Evolutionary conservation across 805 yeast genomes (phyloP).

Genomic region (Metschnikowia drakensbergensis): DNA sequence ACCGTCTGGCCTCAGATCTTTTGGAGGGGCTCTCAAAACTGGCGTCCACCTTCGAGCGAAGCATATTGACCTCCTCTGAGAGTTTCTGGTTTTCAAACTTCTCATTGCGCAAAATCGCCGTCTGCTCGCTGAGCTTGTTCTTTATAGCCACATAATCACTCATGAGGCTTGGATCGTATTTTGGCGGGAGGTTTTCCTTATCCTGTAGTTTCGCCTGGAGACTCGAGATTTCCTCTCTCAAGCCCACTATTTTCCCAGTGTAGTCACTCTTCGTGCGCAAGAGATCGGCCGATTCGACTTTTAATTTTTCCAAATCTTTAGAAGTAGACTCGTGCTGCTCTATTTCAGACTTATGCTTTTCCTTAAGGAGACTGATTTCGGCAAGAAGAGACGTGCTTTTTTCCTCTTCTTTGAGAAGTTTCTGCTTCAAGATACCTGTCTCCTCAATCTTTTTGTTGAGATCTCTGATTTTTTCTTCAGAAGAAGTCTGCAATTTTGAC

Average conservation of each 20-base stretch:
- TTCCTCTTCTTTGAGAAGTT: conserved; percentile 4
- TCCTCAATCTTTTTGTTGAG: not conserved
- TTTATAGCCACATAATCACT: conserved; percentile 48
- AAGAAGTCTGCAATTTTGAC: not conserved
- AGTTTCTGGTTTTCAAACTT: conserved; percentile 43
- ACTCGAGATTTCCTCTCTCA: conserved; percentile 22
- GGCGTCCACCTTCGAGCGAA: conserved; percentile 42
- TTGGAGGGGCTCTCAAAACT: conserved; percentile 19
- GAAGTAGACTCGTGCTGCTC: conserved; percentile 7
- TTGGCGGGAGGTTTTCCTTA: conserved; percentile 36
- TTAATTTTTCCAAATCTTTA: conserved; percentile 18
- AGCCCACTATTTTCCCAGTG: conserved; percentile 24
- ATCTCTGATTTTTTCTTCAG: conserved; percentile 1
- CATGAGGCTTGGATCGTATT: conserved; percentile 28
- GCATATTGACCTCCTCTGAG: conserved; percentile 52
- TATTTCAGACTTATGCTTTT: conserved; percentile 4
- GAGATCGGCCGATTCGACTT: conserved; percentile 22
- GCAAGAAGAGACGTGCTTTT: not conserved
- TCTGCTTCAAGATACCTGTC: not conserved
- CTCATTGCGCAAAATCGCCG: conserved; percentile 47
- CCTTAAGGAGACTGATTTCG: conserved; percentile 4
- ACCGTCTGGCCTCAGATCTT: conserved; percentile 23
- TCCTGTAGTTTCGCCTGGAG: conserved; percentile 24
- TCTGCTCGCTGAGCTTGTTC: conserved; percentile 49
- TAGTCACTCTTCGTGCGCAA: conserved; percentile 24